Conservation (phyloP, 2,329 filamentous ascomycete species). For the Ilyonectria sp. region DNA sequence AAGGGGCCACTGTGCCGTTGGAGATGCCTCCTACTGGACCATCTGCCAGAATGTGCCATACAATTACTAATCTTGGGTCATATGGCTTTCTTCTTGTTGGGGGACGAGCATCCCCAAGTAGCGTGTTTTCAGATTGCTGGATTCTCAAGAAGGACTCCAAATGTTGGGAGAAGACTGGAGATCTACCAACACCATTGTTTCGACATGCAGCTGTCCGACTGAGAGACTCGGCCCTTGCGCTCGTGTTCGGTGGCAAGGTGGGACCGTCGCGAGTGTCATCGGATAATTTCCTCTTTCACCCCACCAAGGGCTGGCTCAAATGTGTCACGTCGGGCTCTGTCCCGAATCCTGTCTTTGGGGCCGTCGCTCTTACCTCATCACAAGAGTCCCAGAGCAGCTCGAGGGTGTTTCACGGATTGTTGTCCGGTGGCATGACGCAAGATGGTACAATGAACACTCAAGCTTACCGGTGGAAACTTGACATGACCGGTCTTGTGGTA, state of each 20-base stretch:
- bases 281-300: slow-evolving; percentile 68
- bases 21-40: slow-evolving; percentile 52
- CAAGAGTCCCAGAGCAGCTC: slow-evolving; percentile 38
- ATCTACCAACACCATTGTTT: slow-evolving; percentile 80
- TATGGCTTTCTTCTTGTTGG: slow-evolving; percentile 78
- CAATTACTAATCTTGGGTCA: slow-evolving; percentile 76
- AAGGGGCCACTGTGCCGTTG: slow-evolving; percentile 35
- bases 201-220: slow-evolving; percentile 77
- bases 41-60: slow-evolving; percentile 78
- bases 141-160: slow-evolving; percentile 68
- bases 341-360: slow-evolving; percentile 61
- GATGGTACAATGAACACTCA: slow-evolving; percentile 75
- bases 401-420: slow-evolving; percentile 68
- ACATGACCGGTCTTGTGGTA: slow-evolving; percentile 57
- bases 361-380: slow-evolving; percentile 53
- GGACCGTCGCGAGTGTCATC: slow-evolving; percentile 63
- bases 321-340: slow-evolving; percentile 56
- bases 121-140: slow-evolving; percentile 83
- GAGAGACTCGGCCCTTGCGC: slow-evolving; percentile 63
- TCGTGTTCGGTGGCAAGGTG: slow-evolving; percentile 76
- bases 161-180: slow-evolving; percentile 75
- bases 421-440: slow-evolving; percentile 79
- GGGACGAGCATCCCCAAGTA: slow-evolving; percentile 83
- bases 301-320: slow-evolving; percentile 61
- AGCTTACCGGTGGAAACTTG: slow-evolving; percentile 76